Conservation (phyloP, 2,329 filamentous ascomycete genomes). For the Pyrenophora graminea region DNA sequence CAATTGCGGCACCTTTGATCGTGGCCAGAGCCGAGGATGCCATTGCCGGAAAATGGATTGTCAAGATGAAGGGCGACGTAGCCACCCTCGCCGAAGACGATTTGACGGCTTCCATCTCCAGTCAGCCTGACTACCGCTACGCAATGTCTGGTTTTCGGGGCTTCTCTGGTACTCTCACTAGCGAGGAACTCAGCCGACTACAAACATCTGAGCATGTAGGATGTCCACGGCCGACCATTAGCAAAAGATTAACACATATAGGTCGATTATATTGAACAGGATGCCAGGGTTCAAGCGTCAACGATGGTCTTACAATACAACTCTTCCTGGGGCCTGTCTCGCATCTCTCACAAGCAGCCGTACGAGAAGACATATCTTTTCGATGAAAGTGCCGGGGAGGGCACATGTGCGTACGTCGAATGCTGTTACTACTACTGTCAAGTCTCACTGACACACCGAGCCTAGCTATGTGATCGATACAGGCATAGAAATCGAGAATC, state of each 20-base stretch:
- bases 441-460: neutral
- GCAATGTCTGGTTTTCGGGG: slow-evolving; percentile 44
- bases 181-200: slow-evolving; percentile 32
- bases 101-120: slow-evolving; percentile 24
- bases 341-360: slow-evolving; percentile 42
- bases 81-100: slow-evolving; percentile 22
- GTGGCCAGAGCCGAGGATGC: neutral
- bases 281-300: slow-evolving; percentile 34
- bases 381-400: slow-evolving; percentile 43
- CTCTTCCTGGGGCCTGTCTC: slow-evolving; percentile 48
- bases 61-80: slow-evolving; percentile 48
- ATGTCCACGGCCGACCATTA: neutral
- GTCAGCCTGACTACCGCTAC: slow-evolving; percentile 37
- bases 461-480: slow-evolving; percentile 64
- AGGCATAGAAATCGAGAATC: slow-evolving; percentile 61
- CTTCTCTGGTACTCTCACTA: slow-evolving; percentile 40
- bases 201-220: slow-evolving; percentile 30
- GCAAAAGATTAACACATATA: slow-evolving; percentile 2
- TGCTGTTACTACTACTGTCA: neutral
- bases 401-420: slow-evolving; percentile 48
- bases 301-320: slow-evolving; percentile 40
- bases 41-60: slow-evolving; percentile 31
- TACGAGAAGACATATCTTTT: slow-evolving; percentile 43
- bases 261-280: slow-evolving; percentile 45
- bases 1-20: neutral